Evolutionary conservation across 2,329 filamentous ascomycete genomes (phyloP), one percentile per base, ranked within the genome.

Genomic region (Phoma sp.): DNA sequence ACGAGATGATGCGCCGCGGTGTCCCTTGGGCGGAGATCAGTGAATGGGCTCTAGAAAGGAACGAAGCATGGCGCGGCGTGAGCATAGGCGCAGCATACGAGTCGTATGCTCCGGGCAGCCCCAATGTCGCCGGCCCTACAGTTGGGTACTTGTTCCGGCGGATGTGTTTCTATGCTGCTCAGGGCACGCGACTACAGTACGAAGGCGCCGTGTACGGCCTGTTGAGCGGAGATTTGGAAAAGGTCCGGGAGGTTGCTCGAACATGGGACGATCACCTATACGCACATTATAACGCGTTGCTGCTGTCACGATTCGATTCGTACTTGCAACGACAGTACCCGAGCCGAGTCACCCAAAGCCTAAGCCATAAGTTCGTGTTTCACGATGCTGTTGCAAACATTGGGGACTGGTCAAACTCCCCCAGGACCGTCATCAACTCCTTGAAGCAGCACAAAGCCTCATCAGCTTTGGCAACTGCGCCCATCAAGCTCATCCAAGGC

Each of bases 171-270:
- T 83, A 86, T 17, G 87, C 90, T 45, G 87, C 89, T 18, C 86
- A 89, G 43, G 85, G 87, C 2, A 86, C 86, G 21, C 84, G 84
- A 1, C 87, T 90, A 64, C 85, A 89, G 45, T 93, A 92, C 67
- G 92, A 99, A 76, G 86, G 87, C 49, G 95, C 93, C 15, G 92
- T 96, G 0, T 97, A 96, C 70, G 93, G 92, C 23, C 78, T 97
- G 11, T 81, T 99, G n/a, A 89, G 90, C 34, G 95, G 95, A 42
- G 92, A 97, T 68, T 83, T 92, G 42, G 78, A 84, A 30, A 90
- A 89, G 45, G 91, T 96, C 10, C 87, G 91, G 68, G 85, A 85
- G 60, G 86, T 93, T 32, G 92, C 91, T 70, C 82, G 84, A 43
- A 86, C 83, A 18, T 96, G 92, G 88, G 91, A 96, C 62, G 93